These are phyloP conservation scores for Leishmania braziliensis DNA, from an alignment of 208 protist genomes.

Conservation along the genomic window DNA sequence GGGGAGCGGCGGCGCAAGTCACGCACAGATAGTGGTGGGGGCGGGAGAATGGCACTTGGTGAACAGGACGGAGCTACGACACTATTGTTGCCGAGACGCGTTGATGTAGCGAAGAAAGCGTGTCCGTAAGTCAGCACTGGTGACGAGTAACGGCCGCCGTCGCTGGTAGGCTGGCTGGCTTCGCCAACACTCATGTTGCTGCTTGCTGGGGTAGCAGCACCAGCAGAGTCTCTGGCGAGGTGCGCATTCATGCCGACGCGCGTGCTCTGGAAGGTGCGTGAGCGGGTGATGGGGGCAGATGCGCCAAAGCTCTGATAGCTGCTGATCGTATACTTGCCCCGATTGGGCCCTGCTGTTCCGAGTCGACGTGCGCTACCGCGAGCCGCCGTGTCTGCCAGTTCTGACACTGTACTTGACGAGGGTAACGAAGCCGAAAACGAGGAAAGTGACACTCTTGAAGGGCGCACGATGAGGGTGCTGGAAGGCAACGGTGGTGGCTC, in stretches of 20 bases:
- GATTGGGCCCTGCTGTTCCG: neutral
- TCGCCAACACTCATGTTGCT: neutral
- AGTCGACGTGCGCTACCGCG: neutral
- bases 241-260: neutral
- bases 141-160: neutral
- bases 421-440: neutral
- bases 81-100: neutral
- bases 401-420: neutral
- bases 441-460: neutral
- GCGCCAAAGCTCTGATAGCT: neutral
- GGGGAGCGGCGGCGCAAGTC: conserved; percentile 14
- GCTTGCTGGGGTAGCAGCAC: neutral
- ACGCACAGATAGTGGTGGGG: conserved; percentile 11
- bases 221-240: neutral
- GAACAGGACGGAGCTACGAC: neutral
- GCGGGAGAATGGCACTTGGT: neutral
- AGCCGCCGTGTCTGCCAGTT: too few species aligned
- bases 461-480: neutral
- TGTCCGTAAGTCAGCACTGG: conserved; percentile 23
- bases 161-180: neutral
- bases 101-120: neutral
- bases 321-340: neutral
- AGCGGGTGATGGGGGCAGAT: neutral
- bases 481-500: neutral
- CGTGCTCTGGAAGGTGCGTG: neutral